phyloP scores from a whole-genome alignment of 331 rosid genomes.

The Erythrophleum ivorense region DNA sequence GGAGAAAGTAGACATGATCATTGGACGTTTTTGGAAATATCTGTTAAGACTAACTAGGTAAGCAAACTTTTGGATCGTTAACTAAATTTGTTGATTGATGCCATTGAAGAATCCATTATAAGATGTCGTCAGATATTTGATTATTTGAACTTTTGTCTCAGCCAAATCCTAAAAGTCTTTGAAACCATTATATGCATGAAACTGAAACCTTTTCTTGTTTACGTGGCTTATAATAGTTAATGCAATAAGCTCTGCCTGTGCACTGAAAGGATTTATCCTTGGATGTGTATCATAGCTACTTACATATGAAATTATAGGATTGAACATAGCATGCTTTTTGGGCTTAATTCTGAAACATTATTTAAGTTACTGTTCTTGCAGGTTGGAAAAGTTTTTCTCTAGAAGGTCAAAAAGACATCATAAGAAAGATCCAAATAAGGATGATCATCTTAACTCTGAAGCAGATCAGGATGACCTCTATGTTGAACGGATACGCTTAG shows the following conservation, averaged over 20 bases:
- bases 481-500: constrained; percentile 77
- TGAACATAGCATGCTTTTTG: constrained; percentile 11
- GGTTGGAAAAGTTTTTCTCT: constrained; percentile 60
- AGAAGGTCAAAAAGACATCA: constrained; percentile 39
- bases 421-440: constrained; percentile 51
- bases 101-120: not conserved
- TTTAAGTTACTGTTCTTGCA: constrained; percentile 42
- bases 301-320: not conserved
- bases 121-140: not conserved
- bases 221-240: not conserved
- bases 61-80: constrained; percentile 14
- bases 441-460: constrained; percentile 47
- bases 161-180: not conserved
- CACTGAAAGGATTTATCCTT: not conserved
- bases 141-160: constrained; percentile 19
- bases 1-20: constrained; percentile 87
- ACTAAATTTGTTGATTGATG: constrained; percentile 2
- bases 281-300: not conserved
- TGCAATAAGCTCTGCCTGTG: not conserved
- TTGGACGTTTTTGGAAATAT: constrained; percentile 74
- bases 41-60: constrained; percentile 62
- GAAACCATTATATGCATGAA: not conserved
- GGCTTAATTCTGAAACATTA: not conserved
- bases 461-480: constrained; percentile 48
- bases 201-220: constrained; percentile 4